A percentile compares a stretch with the other conserved stretches of the same genome.
These are phyloP conservation scores for Boletus eberwhitei DNA, from an alignment of 768 basidiomycete species.

Conservation along the genomic window DNA sequence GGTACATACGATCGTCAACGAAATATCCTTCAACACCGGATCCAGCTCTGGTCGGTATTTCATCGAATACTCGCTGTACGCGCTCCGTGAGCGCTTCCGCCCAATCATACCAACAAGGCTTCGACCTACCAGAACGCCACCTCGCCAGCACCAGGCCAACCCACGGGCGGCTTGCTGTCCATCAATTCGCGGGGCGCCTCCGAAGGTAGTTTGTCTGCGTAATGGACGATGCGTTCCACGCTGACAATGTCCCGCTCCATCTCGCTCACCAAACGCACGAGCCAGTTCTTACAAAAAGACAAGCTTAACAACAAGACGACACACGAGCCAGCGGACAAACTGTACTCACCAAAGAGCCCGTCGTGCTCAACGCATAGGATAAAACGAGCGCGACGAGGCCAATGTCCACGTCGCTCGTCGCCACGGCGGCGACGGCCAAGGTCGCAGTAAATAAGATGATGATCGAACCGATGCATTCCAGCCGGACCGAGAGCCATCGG, in stretches of 20 bases:
- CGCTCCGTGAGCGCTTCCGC: not conserved
- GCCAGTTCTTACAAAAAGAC: constrained; percentile 57
- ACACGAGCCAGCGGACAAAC: not conserved
- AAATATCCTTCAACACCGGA: constrained; percentile 72
- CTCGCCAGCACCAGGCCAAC: constrained; percentile 73
- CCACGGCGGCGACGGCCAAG: constrained; percentile 64
- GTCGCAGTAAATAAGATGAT: constrained; percentile 73
- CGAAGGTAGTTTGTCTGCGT: constrained; percentile 59
- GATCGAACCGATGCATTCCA: constrained; percentile 80
- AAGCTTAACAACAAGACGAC: not conserved
- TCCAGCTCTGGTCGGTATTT: constrained; percentile 80
- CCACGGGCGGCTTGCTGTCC: constrained; percentile 46
- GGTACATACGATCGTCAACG: constrained; percentile 57
- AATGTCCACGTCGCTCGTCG: constrained; percentile 76
- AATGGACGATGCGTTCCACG: constrained; percentile 84
- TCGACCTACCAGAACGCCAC: constrained; percentile 66
- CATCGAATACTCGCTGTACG: constrained; percentile 61
- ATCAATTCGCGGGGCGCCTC: constrained; percentile 76
- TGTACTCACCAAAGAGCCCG: constrained; percentile 63
- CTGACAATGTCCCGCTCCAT: constrained; percentile 90
- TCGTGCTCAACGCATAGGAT: constrained; percentile 81
- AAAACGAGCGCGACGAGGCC: constrained; percentile 85
- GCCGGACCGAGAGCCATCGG: constrained; percentile 81
- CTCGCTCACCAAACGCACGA: constrained; percentile 78
- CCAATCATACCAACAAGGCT: not conserved